Percentiles rank a stretch among this genome's conserved stretches.
These are phyloP conservation scores for Pestalotiopsis sp. DNA, from an alignment of 2,329 filamentous ascomycete species.

Conservation along the genomic window DNA sequence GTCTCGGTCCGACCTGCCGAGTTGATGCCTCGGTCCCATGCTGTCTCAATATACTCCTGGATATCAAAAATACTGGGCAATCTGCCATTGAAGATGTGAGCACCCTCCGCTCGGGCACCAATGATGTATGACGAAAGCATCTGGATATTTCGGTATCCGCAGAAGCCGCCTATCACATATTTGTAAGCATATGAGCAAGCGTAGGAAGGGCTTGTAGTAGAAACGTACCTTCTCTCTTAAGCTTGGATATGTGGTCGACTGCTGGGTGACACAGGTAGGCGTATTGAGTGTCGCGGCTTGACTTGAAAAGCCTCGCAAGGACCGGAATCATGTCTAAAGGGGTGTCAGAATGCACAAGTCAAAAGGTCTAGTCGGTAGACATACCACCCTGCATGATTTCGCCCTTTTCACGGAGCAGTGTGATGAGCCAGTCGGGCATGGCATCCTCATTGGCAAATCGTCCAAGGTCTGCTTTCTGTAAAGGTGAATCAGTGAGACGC, in stretches of 20 bases:
- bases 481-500: neutral
- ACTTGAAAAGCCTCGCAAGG: conserved; percentile 64
- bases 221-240: conserved; percentile 67
- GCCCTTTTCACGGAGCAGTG: conserved; percentile 62
- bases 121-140: conserved; percentile 84
- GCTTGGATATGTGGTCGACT: conserved; percentile 80
- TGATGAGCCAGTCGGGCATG: conserved; percentile 73
- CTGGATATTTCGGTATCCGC: conserved; percentile 94
- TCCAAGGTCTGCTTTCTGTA: conserved; percentile 66
- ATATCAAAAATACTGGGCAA: conserved; percentile 80
- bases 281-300: conserved; percentile 65
- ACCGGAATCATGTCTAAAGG: conserved; percentile 61
- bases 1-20: conserved; percentile 75
- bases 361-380: neutral
- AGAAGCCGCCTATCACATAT: conserved; percentile 74
- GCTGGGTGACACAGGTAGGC: conserved; percentile 80
- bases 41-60: conserved; percentile 83
- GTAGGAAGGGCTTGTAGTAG: too few relatives aligned
- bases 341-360: neutral
- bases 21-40: conserved; percentile 88
- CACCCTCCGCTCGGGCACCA: conserved; percentile 56
- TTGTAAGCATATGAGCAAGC: neutral
- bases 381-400: conserved; percentile 55
- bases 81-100: conserved; percentile 59
- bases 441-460: conserved; percentile 72